Conservation (phyloP, 192 early-diverging fungal species). For the Allomyces javanicus region DNA sequence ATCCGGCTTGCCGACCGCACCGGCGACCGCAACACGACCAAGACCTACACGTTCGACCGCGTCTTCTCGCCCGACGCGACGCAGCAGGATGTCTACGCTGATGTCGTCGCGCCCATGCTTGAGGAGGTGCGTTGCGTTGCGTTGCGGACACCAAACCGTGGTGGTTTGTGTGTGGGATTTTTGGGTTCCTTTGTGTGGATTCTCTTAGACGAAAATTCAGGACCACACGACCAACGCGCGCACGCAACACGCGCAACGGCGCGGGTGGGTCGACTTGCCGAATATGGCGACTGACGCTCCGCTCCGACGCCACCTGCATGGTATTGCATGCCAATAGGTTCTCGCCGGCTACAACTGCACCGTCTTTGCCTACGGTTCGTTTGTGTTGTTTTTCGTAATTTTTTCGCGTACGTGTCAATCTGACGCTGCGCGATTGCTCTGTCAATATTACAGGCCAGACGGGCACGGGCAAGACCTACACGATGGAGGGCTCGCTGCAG, state of each 20-base stretch:
- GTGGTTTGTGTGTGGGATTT: too few species aligned
- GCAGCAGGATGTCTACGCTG: conserved; percentile 63
- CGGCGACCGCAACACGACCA: conserved; percentile 26
- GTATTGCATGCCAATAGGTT: conserved; percentile 11
- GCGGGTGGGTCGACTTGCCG: too few species aligned
- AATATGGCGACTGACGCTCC: too few species aligned
- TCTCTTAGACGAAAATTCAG: too few species aligned
- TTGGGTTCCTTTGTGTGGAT: too few species aligned
- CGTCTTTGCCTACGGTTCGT: conserved; percentile 72
- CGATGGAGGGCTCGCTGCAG: too few species aligned
- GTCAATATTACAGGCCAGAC: too few species aligned
- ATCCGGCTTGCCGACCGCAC: conserved; percentile 30
- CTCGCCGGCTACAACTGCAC: conserved; percentile 49
- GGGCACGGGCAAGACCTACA: too few species aligned
- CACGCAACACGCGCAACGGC: too few species aligned
- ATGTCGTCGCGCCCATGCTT: conserved; percentile 59
- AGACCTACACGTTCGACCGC: conserved; percentile 73
- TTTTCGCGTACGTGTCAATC: not conserved
- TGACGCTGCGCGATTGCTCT: too few species aligned
- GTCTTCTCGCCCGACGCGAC: conserved; percentile 58
- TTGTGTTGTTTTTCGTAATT: conserved; percentile 78
- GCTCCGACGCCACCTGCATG: too few species aligned
- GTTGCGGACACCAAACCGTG: not conserved
- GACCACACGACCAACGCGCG: too few species aligned
- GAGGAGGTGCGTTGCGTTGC: conserved; percentile 41